Conservation (phyloP, 2,329 filamentous ascomycete species). For the Penicillium sp. region DNA sequence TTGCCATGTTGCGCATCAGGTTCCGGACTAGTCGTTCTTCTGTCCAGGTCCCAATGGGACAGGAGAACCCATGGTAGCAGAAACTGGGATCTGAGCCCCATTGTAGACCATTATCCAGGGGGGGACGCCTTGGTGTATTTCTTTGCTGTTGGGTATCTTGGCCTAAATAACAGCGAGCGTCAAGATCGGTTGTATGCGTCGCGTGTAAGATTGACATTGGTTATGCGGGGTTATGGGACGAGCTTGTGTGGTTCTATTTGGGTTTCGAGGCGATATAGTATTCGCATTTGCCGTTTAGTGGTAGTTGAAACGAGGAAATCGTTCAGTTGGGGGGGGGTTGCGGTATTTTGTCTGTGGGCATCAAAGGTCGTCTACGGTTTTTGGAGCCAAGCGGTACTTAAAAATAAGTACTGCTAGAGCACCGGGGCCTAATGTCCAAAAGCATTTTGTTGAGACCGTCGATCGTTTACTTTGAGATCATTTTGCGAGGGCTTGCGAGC, state of each 20-base stretch:
- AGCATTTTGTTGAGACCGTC: not conserved
- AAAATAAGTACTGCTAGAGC: not conserved
- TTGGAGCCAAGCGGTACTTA: not conserved
- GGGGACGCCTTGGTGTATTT: not conserved
- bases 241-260: not conserved
- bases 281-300: not conserved
- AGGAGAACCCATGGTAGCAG: constrained; percentile 23
- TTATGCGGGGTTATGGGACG: not conserved
- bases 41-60: constrained; percentile 22
- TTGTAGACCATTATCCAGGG: constrained; percentile 16
- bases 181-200: not conserved
- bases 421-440: not conserved
- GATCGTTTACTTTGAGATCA: not conserved
- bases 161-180: not conserved
- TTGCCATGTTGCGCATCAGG: constrained; percentile 21
- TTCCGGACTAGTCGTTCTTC: constrained; percentile 20
- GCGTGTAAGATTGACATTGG: constrained; percentile 1
- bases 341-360: not conserved
- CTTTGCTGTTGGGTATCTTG: not conserved
- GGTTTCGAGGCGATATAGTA: not conserved
- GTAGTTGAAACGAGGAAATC: not conserved
- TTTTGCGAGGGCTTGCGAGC: constrained; percentile 6
- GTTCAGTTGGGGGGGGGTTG: not conserved
- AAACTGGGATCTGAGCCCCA: constrained; percentile 26
- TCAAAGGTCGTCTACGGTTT: not conserved